Evolutionary conservation across 2,329 filamentous ascomycete species (phyloP).

Genomic region (Helminthosporium solani): DNA sequence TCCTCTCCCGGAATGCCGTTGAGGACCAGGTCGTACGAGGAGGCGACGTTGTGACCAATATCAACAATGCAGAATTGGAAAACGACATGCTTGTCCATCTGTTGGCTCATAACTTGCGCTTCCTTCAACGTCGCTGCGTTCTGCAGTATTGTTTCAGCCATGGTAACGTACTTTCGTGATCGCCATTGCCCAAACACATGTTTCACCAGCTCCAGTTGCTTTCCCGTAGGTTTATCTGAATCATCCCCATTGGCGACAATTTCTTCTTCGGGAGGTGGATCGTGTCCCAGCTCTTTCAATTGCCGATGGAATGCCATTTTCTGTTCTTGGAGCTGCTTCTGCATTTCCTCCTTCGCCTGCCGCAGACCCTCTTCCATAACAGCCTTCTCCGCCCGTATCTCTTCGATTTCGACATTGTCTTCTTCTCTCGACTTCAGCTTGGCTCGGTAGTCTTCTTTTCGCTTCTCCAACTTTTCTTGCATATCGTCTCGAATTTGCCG

Average conservation of each 20-base stretch:
- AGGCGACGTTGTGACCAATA: constrained; percentile 81
- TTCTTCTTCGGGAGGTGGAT: constrained; percentile 52
- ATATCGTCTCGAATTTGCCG: constrained; percentile 77
- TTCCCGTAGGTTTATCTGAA: constrained; percentile 58
- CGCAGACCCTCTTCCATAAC: constrained; percentile 81
- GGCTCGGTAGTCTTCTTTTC: constrained; percentile 79
- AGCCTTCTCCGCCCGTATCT: constrained; percentile 77
- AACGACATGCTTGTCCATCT: constrained; percentile 86
- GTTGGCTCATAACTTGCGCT: constrained; percentile 96
- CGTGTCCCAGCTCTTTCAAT: constrained; percentile 65
- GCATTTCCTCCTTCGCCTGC: constrained; percentile 82
- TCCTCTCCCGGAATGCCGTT: constrained; percentile 87
- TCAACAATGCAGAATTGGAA: constrained; percentile 96
- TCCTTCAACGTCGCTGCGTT: constrained; percentile 88
- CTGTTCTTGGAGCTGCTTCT: constrained; percentile 79
- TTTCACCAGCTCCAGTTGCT: constrained; percentile 70
- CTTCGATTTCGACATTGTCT: constrained; percentile 75
- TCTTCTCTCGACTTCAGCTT: constrained; percentile 75
- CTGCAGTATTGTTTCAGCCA: constrained; percentile 89
- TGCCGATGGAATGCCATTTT: constrained; percentile 82
- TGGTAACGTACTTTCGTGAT: constrained; percentile 81
- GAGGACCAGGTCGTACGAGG: constrained; percentile 93
- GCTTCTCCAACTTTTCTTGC: constrained; percentile 77
- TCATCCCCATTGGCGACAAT: constrained; percentile 34
- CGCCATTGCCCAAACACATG: constrained; percentile 73